Percentiles rank a stretch among this genome's conserved stretches.
These are phyloP conservation scores for Aspergillus brasiliensis DNA, from an alignment of 2,329 filamentous ascomycete genomes.

Conservation along the genomic window DNA sequence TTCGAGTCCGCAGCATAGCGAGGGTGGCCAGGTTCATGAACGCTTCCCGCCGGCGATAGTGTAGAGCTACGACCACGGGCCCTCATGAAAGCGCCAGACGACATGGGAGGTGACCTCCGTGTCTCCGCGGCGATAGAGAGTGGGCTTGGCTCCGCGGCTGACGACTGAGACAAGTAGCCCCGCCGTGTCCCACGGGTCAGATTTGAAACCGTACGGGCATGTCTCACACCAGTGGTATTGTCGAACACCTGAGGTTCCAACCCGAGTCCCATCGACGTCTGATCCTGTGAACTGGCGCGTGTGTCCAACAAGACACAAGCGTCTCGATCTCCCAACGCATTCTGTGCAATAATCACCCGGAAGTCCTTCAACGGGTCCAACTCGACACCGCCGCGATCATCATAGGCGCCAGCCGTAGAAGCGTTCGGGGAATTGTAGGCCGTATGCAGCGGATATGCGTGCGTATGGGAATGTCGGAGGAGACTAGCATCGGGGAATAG, in stretches of 20 bases:
- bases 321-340: slow-evolving; percentile 51
- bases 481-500: slow-evolving; percentile 50
- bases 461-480: slow-evolving; percentile 43
- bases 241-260: slow-evolving; percentile 38
- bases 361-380: slow-evolving; percentile 48
- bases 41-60: slow-evolving; percentile 37
- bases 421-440: slow-evolving; percentile 47
- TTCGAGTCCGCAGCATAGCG: slow-evolving; percentile 50
- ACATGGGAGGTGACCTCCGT: slow-evolving; percentile 34
- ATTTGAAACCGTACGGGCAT: slow-evolving; percentile 42
- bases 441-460: slow-evolving; percentile 45
- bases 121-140: slow-evolving; percentile 35
- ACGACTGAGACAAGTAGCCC: slow-evolving; percentile 37
- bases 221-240: slow-evolving; percentile 27
- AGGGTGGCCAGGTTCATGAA: slow-evolving; percentile 38
- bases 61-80: slow-evolving; percentile 50
- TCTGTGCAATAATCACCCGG: slow-evolving; percentile 51
- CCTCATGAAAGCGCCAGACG: slow-evolving; percentile 43
- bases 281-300: slow-evolving; percentile 30
- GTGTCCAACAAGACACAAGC: slow-evolving; percentile 51
- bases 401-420: slow-evolving; percentile 46
- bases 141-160: slow-evolving; percentile 36
- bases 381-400: slow-evolving; percentile 51
- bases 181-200: slow-evolving; percentile 39
- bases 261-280: slow-evolving; percentile 37